phyloP scores from a whole-genome alignment of 1,284 basidiomycete genomes.

The Leccinum fuscescens region DNA sequence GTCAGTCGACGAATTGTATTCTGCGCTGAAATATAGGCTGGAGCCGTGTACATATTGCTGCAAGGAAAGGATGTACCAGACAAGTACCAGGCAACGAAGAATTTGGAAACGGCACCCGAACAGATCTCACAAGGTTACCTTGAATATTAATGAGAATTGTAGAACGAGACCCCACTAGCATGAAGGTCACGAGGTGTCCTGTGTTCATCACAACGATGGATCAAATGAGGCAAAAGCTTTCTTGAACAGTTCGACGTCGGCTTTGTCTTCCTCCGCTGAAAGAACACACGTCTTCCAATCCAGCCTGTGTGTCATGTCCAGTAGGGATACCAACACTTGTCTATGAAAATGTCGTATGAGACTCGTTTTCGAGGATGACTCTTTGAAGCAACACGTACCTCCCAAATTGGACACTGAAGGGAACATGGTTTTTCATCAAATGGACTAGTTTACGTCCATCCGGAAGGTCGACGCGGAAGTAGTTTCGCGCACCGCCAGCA shows the following conservation, averaged over 20 bases:
- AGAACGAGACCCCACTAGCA: neutral
- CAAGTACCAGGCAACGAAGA: neutral
- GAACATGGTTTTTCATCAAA: conserved; percentile 70
- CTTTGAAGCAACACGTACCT: conserved; percentile 54
- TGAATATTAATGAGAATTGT: neutral
- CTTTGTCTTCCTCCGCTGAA: conserved; percentile 77
- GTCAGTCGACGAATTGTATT: no score
- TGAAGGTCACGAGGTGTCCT: neutral
- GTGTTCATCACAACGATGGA: conserved; percentile 36
- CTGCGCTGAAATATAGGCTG: no score
- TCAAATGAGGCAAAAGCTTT: conserved; percentile 76
- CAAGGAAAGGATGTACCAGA: neutral
- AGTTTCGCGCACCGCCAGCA: conserved; percentile 59
- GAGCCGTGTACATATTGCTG: no score
- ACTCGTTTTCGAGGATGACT: neutral
- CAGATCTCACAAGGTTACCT: neutral
- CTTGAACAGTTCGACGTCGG: conserved; percentile 81
- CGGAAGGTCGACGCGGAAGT: conserved; percentile 89
- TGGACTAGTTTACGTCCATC: conserved; percentile 85
- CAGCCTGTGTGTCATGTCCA: conserved; percentile 72
- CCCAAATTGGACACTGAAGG: conserved; percentile 91
- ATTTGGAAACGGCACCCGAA: neutral
- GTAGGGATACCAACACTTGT: conserved; percentile 71
- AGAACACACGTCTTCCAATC: conserved; percentile 90
- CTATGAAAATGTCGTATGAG: conserved; percentile 39